A percentile compares a stretch with the other conserved stretches of the same genome.
Conservation (phyloP, 2,329 filamentous ascomycete genomes). For the Cytospora piceae region DNA sequence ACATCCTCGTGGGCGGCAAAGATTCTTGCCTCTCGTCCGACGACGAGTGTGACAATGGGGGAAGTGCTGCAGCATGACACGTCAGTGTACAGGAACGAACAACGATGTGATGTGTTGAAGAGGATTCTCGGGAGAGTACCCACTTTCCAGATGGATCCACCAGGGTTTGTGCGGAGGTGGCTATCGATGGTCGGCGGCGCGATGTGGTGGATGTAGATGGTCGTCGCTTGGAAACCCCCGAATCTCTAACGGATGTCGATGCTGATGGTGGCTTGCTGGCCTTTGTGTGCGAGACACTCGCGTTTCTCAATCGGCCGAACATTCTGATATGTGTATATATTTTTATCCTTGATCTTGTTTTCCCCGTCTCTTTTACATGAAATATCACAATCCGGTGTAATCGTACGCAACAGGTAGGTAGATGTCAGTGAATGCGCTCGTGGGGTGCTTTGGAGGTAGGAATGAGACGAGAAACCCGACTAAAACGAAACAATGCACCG, state of each 20-base stretch:
- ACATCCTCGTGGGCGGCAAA: conserved; percentile 92
- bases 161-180: conserved; percentile 45
- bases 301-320: conserved; percentile 30
- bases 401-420: not conserved
- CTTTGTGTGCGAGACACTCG: conserved; percentile 41
- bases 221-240: conserved; percentile 59
- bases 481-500: conserved; percentile 23
- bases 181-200: conserved; percentile 53
- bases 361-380: not conserved
- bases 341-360: conserved; percentile 1
- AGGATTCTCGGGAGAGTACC: conserved; percentile 44
- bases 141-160: conserved; percentile 41
- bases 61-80: conserved; percentile 52
- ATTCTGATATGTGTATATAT: conserved; percentile 16
- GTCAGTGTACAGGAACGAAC: conserved; percentile 15
- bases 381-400: not conserved
- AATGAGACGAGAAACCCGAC: conserved; percentile 28
- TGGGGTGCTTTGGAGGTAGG: conserved; percentile 4
- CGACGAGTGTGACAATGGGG: conserved; percentile 78
- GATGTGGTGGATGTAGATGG: conserved; percentile 50
- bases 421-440: not conserved
- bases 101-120: conserved; percentile 44
- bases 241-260: conserved; percentile 52
- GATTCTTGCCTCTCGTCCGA: conserved; percentile 79
- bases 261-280: conserved; percentile 55